Evolutionary conservation across 2,329 filamentous ascomycete species (phyloP).

Genomic region (Nemania sp.): DNA sequence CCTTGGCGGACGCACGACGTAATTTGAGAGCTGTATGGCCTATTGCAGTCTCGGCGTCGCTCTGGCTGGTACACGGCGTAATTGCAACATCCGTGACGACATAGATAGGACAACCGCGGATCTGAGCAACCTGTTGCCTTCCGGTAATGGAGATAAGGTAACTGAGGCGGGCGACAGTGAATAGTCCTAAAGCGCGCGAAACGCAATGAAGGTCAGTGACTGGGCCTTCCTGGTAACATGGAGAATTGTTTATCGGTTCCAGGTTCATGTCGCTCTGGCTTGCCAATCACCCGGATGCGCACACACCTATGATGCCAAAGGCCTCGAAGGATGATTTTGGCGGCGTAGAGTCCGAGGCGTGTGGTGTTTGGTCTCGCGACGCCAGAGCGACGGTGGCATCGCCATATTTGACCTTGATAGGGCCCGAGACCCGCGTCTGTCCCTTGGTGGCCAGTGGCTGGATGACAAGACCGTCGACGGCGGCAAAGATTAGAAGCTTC

Average conservation of each 20-base stretch:
- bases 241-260: neutral
- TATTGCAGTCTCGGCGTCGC: constrained; percentile 75
- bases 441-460: constrained; percentile 70
- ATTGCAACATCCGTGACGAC: constrained; percentile 86
- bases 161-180: constrained; percentile 78
- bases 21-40: constrained; percentile 57
- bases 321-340: constrained; percentile 60
- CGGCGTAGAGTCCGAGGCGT: constrained; percentile 47
- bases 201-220: constrained; percentile 11
- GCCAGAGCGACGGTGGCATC: constrained; percentile 54
- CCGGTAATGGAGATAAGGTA: constrained; percentile 88
- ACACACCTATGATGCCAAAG: constrained; percentile 61
- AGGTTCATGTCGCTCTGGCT: neutral
- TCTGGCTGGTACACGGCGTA: constrained; percentile 81
- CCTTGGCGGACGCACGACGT: constrained; percentile 38
- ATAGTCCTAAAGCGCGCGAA: constrained; percentile 63
- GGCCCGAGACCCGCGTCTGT: constrained; percentile 48
- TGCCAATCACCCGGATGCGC: neutral
- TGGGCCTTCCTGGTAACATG: neutral
- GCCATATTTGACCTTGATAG: constrained; percentile 73
- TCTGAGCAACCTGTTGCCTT: constrained; percentile 85
- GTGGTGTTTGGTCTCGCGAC: constrained; percentile 48
- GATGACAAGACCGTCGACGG: constrained; percentile 80
- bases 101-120: constrained; percentile 82
- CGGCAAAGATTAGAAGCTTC: constrained; percentile 79